Percentiles rank a stretch among this genome's conserved stretches.
Evolutionary conservation across 257 asterid species (phyloP).

Genomic region (Przewalskia tangutica): DNA sequence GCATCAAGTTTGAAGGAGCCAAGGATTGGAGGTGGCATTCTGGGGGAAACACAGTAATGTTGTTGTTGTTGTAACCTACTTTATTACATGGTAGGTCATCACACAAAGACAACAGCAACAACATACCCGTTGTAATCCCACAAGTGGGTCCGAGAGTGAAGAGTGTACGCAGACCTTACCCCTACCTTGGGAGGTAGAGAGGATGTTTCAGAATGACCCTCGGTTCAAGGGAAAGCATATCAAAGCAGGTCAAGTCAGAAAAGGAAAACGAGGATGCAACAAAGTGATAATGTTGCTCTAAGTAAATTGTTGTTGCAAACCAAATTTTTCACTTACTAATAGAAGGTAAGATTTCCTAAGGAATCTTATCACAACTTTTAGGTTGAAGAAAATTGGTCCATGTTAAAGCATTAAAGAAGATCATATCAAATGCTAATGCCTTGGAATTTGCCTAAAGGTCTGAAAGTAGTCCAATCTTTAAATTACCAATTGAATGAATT

Average conservation of each 20-base stretch:
- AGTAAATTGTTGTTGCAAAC: background rate
- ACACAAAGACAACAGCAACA: too few species aligned
- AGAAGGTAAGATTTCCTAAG: background rate
- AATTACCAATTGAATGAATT: background rate
- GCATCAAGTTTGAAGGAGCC: background rate
- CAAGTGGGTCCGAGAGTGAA: too few species aligned
- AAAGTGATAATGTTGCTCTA: background rate
- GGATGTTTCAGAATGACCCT: too few species aligned
- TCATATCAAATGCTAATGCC: background rate
- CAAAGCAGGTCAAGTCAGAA: background rate
- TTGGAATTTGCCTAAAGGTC: background rate
- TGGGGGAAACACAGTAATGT: background rate
- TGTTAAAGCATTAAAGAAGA: background rate
- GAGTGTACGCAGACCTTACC: too few species aligned
- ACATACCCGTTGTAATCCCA: too few species aligned
- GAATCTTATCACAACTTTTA: background rate
- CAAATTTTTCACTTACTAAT: background rate
- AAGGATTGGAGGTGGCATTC: background rate
- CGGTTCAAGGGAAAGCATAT: too few species aligned
- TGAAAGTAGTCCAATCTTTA: background rate
- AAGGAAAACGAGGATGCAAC: background rate
- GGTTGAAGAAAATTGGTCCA: background rate
- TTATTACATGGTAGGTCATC: too few species aligned
- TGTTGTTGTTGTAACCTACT: background rate
- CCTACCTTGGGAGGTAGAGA: too few species aligned